phyloP scores from a whole-genome alignment of 2,329 filamentous ascomycete species.

The Fulvia fulva region DNA sequence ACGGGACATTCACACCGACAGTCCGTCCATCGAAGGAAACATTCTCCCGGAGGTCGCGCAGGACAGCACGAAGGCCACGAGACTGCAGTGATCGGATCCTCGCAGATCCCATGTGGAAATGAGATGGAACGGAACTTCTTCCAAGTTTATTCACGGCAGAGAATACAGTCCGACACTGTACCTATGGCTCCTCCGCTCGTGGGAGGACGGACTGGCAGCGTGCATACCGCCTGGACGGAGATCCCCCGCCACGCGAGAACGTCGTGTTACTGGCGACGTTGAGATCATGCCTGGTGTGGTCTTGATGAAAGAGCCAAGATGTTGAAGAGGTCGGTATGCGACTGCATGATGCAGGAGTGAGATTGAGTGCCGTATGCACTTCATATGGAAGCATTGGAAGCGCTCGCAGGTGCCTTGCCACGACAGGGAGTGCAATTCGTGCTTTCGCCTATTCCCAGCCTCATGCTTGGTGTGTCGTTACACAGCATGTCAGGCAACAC shows the following conservation, averaged over 20 bases:
- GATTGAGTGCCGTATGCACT: not conserved
- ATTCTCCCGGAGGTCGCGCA: not conserved
- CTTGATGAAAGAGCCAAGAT: not conserved
- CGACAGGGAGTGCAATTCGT: not conserved
- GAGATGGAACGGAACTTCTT: not conserved
- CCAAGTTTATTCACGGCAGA: not conserved
- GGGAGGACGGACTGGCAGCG: not conserved
- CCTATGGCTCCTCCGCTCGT: not conserved
- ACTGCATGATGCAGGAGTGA: not conserved
- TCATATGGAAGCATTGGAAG: not conserved
- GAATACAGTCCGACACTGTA: not conserved
- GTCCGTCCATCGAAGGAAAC: not conserved
- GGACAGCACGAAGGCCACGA: not conserved
- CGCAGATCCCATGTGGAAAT: not conserved
- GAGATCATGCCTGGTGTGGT: not conserved
- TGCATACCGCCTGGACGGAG: not conserved
- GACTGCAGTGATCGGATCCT: not conserved
- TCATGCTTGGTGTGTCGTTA: not conserved
- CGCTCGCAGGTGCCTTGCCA: not conserved
- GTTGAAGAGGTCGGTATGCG: not conserved
- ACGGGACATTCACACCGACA: not conserved
- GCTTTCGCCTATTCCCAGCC: not conserved
- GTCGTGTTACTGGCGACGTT: constrained; percentile 3
- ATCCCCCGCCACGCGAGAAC: constrained; percentile 15
- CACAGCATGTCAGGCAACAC: not conserved